Base-by-base conservation (phyloP, 768 basidiomycete species). In the Leccinum arenicola region DNA sequence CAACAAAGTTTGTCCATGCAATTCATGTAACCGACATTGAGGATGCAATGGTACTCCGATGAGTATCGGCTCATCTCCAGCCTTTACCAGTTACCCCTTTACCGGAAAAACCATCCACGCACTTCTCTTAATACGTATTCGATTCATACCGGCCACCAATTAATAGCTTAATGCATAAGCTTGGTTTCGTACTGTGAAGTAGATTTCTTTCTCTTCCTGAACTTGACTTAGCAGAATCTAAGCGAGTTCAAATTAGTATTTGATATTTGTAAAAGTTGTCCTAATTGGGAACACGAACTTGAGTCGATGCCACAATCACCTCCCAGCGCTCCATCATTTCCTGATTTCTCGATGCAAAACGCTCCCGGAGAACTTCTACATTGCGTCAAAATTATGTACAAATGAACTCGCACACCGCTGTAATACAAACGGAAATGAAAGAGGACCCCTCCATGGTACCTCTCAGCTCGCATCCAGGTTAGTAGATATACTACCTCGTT, bases 151-250 rank as follows among this genome's bases (percentile, higher is more conserved):
- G 83, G 72, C 98, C 94, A 27, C 97, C 97, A 66, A 99, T 98
- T 11, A 33, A 33, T 33, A 25, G 97, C 97, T 78, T 98, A 95
- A 66, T 98, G 95, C 97, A 99, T 98, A 60, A 99, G 82, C 75
- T 98, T 98, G 45, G 97, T 96, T 4, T 31, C 31, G 31, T 31
- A 97, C 97, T 66, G 98, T 99, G 47, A 96, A 86, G 17, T 84
- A 76, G 56, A 99, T 92, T 76, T 99, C 97, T 73, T 98, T 97
- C 62, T 94, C 91, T 79, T 97, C 92, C 94, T 96, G 27, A 27
- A 27, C 27, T 27, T 27, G 27, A 27, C 27, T 27, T 27, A 8
- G 27, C 8, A 27, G 27, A 27, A 7, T 27, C 27, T 27, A 21
- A 31, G 29, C 29, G 29, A 31, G 9, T 31, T 31, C 10, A 0